A percentile compares a stretch with the other conserved stretches of the same genome.
These are phyloP conservation scores for Tolypocladium ovalisporum DNA, from an alignment of 2,329 filamentous ascomycete species.

Conservation along the genomic window DNA sequence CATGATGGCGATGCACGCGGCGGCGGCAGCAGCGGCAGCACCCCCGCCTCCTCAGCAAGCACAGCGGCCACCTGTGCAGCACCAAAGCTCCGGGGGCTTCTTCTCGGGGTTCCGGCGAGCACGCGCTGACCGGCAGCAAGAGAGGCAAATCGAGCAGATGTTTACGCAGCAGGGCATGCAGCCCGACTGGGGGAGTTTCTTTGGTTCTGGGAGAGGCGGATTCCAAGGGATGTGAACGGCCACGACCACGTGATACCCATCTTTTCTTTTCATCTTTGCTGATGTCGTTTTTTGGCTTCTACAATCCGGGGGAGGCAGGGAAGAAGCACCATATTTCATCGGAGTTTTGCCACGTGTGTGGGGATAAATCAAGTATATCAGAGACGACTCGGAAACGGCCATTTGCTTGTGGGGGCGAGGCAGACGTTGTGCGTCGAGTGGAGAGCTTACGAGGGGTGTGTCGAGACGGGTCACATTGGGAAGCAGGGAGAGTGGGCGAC, in stretches of 20 bases:
- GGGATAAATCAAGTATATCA: background rate
- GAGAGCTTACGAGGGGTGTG: background rate
- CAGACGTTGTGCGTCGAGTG: background rate
- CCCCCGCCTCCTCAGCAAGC: constrained; percentile 3
- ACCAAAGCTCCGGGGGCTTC: constrained; percentile 19
- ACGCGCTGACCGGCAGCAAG: constrained; percentile 17
- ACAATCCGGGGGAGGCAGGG: background rate
- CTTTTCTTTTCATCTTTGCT: constrained; percentile 14
- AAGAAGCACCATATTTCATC: background rate
- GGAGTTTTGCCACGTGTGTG: background rate
- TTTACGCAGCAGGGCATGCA: constrained; percentile 35
- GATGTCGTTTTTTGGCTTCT: background rate
- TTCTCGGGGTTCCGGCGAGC: constrained; percentile 14
- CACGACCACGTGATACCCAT: constrained; percentile 25
- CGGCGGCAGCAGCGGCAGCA: constrained; percentile 2
- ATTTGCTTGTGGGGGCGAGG: too few relatives aligned
- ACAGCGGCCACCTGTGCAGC: constrained; percentile 10
- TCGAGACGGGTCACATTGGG: background rate
- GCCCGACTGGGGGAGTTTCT: constrained; percentile 35
- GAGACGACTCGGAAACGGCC: background rate
- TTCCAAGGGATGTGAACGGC: constrained; percentile 31
- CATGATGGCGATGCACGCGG: constrained; percentile 28
- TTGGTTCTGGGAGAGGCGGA: constrained; percentile 30
- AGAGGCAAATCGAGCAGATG: constrained; percentile 37
- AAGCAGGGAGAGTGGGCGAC: background rate